Evolutionary conservation across 2,329 filamentous ascomycete genomes (phyloP), one percentile per base, ranked within the genome.

Genomic region (Xylariales sp.): DNA sequence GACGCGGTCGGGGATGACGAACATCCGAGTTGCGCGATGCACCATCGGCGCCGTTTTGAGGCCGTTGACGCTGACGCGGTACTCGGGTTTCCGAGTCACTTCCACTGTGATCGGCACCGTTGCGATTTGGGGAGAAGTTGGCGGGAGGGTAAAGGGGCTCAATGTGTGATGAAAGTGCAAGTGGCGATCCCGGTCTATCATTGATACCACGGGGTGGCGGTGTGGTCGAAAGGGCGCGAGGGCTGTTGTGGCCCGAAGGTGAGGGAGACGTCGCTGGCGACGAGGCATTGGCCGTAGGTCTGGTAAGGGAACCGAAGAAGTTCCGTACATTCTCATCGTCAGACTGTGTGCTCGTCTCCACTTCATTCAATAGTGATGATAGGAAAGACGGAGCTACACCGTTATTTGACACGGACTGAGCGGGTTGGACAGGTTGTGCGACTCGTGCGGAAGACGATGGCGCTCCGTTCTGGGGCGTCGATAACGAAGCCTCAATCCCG

Each of bases 311-410:
- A 28, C 45, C 56, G 47, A 71, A 67, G 22, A 71, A 54, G 3
- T 55, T 57, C 16, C 65, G 63, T 16, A 70, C 56, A 19, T 58
- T 67, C 40, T 82, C 78, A 38, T 82, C 79, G 41, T 83, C 78
- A 0, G 75, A 75, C 3, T 69, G 63, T 42, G 74, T 62, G 61
- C 72, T 74, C 62, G 74, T 76, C 47, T 95, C 89, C 1, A 97
- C 88, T 61, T 97, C 91, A 58, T 86, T 88, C 37, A 97, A 68
- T 5, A 97, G 70, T 1, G 88, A 91, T 18, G 88, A 87, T 6
- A 97, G 72, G 57, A 97, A 91, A 5, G 87, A 90, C 6, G 88
- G 86, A 6, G 75, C 78, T 9, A 25, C 36, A 7, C 5, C 25
- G 52, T 33, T 21, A 42, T 40, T 25, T 38, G 42, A 12, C 46